A percentile compares a stretch with the other conserved stretches of the same genome.
Conservation (phyloP, 768 basidiomycete species). For the Coprinopsis cinerea region DNA sequence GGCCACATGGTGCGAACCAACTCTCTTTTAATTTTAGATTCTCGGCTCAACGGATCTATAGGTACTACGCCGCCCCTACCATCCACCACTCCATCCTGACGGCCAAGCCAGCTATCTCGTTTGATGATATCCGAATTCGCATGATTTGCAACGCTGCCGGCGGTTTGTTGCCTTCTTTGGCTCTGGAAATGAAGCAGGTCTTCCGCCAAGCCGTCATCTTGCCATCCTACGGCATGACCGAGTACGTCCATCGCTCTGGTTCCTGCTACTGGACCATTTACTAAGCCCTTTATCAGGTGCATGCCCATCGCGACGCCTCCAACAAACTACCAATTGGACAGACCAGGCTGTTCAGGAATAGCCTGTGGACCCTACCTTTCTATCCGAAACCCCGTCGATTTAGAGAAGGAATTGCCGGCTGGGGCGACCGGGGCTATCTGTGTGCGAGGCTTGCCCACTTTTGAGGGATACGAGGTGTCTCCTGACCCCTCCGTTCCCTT, state of each 20-base stretch:
- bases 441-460: slow-evolving; percentile 49
- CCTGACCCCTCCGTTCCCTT: slow-evolving; percentile 36
- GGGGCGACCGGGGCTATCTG: slow-evolving; percentile 47
- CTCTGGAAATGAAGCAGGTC: slow-evolving; percentile 38
- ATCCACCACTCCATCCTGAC: slow-evolving; percentile 45
- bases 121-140: slow-evolving; percentile 33
- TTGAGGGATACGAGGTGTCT: slow-evolving; percentile 43
- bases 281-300: slow-evolving; percentile 25
- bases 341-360: slow-evolving; percentile 42
- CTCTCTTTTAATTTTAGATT: background rate
- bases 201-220: slow-evolving; percentile 47
- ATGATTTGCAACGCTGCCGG: slow-evolving; percentile 49
- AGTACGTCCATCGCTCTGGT: slow-evolving; percentile 23
- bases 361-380: slow-evolving; percentile 43
- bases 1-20: slow-evolving; percentile 42
- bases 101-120: slow-evolving; percentile 26
- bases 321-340: slow-evolving; percentile 35
- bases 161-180: slow-evolving; percentile 47
- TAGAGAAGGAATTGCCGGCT: slow-evolving; percentile 29
- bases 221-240: slow-evolving; percentile 58
- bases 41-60: slow-evolving; percentile 15
- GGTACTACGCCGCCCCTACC: slow-evolving; percentile 47
- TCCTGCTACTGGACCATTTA: slow-evolving; percentile 3
- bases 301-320: slow-evolving; percentile 47
- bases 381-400: slow-evolving; percentile 31